phyloP scores from a whole-genome alignment of 176 grass and related monocot genomes.

The Aegilops sharonensis region DNA sequence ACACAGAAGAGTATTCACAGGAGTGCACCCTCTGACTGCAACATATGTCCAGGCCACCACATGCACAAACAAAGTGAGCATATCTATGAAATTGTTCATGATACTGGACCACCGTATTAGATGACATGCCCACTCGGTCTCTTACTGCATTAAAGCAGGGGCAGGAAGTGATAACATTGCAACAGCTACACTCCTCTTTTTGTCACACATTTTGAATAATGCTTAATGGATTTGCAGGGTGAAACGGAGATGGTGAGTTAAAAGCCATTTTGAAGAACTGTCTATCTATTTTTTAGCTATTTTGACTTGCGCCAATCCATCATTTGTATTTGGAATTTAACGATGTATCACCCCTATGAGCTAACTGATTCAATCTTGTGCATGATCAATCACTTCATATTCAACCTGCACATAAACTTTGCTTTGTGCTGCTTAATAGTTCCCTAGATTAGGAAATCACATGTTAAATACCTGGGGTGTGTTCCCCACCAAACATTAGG shows the following conservation, averaged over 20 bases:
- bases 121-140: neutral
- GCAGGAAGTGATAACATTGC: neutral
- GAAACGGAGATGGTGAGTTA: neutral
- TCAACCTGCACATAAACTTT: slow-evolving; percentile 1
- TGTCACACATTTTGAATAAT: neutral
- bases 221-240: neutral
- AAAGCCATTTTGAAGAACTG: neutral
- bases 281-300: neutral
- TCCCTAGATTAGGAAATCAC: neutral
- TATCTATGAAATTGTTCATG: neutral
- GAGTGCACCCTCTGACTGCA: neutral
- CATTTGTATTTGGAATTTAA: neutral
- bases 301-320: neutral
- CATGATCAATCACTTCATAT: neutral
- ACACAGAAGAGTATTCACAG: neutral
- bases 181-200: neutral
- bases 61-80: neutral
- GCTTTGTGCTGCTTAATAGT: neutral
- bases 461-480: neutral
- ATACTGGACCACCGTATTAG: neutral
- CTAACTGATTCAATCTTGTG: neutral
- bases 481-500: too few species aligned
- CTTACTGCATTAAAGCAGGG: neutral
- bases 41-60: neutral
- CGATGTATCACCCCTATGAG: neutral